Evolutionary conservation across 352 stramenopile species (phyloP).

Genomic region (Phytophthora melonis): DNA sequence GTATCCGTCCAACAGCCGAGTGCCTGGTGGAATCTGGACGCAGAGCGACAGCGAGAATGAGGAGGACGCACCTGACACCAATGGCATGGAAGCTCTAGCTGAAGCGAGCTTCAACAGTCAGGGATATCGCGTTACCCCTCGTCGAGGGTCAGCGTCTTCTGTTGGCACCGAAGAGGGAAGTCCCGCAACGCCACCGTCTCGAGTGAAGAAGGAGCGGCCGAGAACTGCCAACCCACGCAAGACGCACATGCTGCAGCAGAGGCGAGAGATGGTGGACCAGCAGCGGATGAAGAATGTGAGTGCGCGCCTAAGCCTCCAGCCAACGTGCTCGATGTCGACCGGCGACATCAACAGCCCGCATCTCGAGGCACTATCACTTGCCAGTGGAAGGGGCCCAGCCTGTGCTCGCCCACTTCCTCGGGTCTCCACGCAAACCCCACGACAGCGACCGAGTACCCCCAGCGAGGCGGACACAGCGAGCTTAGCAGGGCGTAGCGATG

Average conservation of each 20-base stretch:
- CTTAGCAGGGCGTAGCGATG: constrained; percentile 17
- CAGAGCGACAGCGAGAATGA: constrained; percentile 29
- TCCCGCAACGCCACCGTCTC: not conserved
- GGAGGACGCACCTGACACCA: constrained; percentile 35
- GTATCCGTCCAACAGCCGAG: constrained; percentile 62
- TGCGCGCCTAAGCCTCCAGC: constrained; percentile 25
- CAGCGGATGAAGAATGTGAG: constrained; percentile 29
- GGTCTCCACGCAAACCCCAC: constrained; percentile 8
- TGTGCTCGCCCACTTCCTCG: constrained; percentile 8
- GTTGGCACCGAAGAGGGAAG: constrained; percentile 16
- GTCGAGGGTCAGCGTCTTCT: constrained; percentile 11
- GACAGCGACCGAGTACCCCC: constrained; percentile 7
- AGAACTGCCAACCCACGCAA: constrained; percentile 77
- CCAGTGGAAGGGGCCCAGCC: constrained; percentile 10
- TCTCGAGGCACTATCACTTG: constrained; percentile 37
- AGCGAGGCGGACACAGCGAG: constrained; percentile 25
- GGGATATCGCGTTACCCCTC: constrained; percentile 1
- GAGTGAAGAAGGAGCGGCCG: constrained; percentile 60
- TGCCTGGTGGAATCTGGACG: constrained; percentile 73
- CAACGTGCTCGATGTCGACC: constrained; percentile 46
- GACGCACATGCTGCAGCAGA: constrained; percentile 66
- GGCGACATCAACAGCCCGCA: constrained; percentile 44
- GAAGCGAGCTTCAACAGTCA: not conserved
- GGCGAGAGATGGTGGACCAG: constrained; percentile 59
- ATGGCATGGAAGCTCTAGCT: not conserved